These are phyloP conservation scores for Jatropha podagrica DNA, from an alignment of 441 rosid genomes.

Conservation along the genomic window DNA sequence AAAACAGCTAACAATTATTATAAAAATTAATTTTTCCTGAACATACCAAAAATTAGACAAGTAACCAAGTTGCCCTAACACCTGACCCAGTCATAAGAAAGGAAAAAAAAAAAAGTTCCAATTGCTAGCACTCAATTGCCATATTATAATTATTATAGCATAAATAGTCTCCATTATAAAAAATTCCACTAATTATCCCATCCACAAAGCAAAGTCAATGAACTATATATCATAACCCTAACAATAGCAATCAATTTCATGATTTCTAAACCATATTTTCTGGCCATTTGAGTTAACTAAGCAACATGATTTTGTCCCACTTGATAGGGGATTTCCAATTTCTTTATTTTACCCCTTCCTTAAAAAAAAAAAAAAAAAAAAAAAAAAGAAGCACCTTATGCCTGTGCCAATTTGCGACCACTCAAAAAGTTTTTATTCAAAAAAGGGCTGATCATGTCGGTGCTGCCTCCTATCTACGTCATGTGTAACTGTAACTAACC, in stretches of 20 bases:
- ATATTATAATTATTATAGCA: neutral
- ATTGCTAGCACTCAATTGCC: neutral
- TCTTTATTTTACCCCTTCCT: neutral
- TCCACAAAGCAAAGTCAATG: neutral
- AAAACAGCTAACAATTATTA: no score
- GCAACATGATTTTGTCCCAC: constrained; percentile 10
- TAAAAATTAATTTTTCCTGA: no score
- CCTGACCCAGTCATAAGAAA: neutral
- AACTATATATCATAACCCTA: neutral
- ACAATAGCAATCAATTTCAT: neutral
- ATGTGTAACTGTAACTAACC: neutral
- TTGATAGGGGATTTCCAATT: neutral
- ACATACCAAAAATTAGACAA: no score
- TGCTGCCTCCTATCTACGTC: neutral
- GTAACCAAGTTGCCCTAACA: no score
- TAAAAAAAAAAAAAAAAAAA: no score
- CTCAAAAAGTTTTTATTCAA: neutral
- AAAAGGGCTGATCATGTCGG: neutral
- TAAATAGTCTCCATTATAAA: neutral
- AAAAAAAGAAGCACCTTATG: neutral
- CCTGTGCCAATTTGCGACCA: neutral
- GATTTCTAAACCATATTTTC: neutral
- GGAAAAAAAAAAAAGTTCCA: neutral
- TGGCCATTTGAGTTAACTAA: neutral
- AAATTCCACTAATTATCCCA: neutral